phyloP scores from a whole-genome alignment of 73 alveolate species.

The Paraurostyla sp. region DNA sequence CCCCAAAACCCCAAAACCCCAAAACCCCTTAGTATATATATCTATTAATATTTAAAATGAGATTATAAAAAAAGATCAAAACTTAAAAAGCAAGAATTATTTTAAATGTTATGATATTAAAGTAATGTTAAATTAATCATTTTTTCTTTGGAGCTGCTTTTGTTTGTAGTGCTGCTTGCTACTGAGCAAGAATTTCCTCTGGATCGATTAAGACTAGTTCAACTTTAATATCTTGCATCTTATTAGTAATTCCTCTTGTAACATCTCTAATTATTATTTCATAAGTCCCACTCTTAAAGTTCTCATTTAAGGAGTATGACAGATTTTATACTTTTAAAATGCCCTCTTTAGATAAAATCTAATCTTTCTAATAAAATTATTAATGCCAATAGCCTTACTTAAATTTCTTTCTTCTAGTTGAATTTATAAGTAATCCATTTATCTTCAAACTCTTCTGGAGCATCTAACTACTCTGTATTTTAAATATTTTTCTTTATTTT shows the following conservation, averaged over 20 bases:
- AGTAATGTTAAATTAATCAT: too few relatives aligned
- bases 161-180: constrained; percentile 39
- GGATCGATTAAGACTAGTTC: constrained; percentile 65
- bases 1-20: too few relatives aligned
- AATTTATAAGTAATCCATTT: constrained; percentile 63
- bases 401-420: constrained; percentile 7
- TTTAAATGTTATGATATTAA: too few relatives aligned
- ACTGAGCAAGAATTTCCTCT: constrained; percentile 55
- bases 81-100: too few relatives aligned
- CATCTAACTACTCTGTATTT: constrained; percentile 15
- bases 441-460: constrained; percentile 58
- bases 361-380: neutral
- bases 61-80: too few relatives aligned
- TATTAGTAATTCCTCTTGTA: constrained; percentile 43
- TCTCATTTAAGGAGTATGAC: neutral
- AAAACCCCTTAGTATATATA: too few relatives aligned
- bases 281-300: constrained; percentile 62
- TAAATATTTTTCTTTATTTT: constrained; percentile 12
- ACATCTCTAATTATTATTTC: constrained; percentile 66
- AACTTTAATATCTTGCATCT: constrained; percentile 26
- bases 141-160: constrained; percentile 63
- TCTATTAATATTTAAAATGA: too few relatives aligned
- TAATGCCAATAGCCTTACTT: neutral
- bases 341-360: constrained; percentile 29
- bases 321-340: constrained; percentile 27